Conservation (phyloP, 139 green algal species). For the Chlorella vulgaris region DNA sequence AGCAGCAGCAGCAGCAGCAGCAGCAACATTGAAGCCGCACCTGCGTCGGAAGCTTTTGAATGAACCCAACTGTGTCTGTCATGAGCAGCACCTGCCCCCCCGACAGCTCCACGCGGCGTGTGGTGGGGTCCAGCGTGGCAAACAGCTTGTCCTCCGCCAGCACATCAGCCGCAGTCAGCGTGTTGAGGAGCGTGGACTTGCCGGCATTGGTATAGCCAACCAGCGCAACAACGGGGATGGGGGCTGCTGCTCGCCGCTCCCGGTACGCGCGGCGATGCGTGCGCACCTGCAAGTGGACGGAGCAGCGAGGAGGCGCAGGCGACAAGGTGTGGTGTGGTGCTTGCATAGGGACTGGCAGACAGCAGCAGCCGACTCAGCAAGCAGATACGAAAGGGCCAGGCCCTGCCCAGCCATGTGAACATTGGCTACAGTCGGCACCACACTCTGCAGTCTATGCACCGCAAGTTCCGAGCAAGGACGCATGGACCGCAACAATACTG, state of each 20-base stretch:
- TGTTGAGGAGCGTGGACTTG: slow-evolving; percentile 83
- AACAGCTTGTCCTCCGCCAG: slow-evolving; percentile 97
- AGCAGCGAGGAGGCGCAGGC: neutral
- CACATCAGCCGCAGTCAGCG: slow-evolving; percentile 68
- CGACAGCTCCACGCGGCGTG: slow-evolving; percentile 76
- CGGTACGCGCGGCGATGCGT: slow-evolving; percentile 75
- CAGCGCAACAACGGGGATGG: slow-evolving; percentile 88
- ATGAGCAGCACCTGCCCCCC: slow-evolving; percentile 88
- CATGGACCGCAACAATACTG: too few species aligned
- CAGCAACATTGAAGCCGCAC: neutral
- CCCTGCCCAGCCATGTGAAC: too few species aligned
- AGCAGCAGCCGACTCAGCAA: neutral
- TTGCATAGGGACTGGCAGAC: neutral
- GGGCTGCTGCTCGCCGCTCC: slow-evolving; percentile 57
- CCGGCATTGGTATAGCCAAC: slow-evolving; percentile 97
- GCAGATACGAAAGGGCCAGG: too few species aligned
- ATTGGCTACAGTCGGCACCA: too few species aligned
- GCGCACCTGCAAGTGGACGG: slow-evolving; percentile 48
- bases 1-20: neutral
- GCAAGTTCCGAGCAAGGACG: too few species aligned
- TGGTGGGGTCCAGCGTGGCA: slow-evolving; percentile 98
- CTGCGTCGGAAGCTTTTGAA: slow-evolving; percentile 95
- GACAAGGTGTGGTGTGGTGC: neutral
- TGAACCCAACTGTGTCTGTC: slow-evolving; percentile 90
- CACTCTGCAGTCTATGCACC: too few species aligned